Conservation (phyloP, 169 alveolate species). For the Plasmodium vivax region DNA sequence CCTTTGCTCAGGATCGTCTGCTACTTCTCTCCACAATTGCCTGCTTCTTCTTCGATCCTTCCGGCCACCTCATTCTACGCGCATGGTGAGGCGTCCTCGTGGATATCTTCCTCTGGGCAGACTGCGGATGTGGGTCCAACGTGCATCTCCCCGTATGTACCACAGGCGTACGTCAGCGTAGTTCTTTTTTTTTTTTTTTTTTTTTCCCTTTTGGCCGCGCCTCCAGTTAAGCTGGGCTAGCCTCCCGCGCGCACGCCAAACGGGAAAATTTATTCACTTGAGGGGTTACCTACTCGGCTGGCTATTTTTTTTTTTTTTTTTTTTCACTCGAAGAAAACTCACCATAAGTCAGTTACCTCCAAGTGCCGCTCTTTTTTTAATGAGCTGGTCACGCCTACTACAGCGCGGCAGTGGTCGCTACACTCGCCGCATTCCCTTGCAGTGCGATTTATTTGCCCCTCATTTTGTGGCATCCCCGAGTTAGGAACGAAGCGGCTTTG, state of each 20-base stretch:
- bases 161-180: background rate
- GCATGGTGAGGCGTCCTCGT: background rate
- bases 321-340: background rate
- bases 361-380: background rate
- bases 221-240: background rate
- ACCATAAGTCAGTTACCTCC: background rate
- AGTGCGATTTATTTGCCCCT: background rate
- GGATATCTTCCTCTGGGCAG: background rate
- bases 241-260: background rate
- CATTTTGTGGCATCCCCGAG: background rate
- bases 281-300: background rate
- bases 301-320: background rate
- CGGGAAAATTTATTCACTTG: background rate
- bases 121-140: background rate
- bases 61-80: background rate
- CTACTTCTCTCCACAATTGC: background rate
- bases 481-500: background rate
- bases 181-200: background rate
- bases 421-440: background rate
- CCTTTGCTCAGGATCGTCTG: background rate
- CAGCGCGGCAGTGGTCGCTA: background rate
- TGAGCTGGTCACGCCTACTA: background rate
- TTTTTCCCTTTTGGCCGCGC: background rate
- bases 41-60: background rate
- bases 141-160: background rate